These are phyloP conservation scores for Cladosporium sp. DNA, from an alignment of 2,329 filamentous ascomycete genomes.

Conservation along the genomic window DNA sequence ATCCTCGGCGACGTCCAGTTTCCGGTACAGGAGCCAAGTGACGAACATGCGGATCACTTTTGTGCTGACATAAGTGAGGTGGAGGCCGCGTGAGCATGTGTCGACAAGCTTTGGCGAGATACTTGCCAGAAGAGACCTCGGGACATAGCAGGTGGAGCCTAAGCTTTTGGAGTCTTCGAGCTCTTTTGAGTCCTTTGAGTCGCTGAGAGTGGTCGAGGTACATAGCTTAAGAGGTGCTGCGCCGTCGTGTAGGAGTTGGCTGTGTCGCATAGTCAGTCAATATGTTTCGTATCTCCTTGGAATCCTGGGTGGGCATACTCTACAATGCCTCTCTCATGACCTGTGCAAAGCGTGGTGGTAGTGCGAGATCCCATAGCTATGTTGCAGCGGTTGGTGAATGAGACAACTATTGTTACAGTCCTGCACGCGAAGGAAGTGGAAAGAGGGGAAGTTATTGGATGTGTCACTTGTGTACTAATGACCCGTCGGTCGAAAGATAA, in stretches of 20 bases:
- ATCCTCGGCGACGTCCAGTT: neutral
- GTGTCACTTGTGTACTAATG: too few species aligned
- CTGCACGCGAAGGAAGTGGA: too few species aligned
- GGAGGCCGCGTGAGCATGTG: neutral
- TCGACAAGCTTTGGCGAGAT: neutral
- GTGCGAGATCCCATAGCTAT: too few species aligned
- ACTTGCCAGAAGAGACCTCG: neutral
- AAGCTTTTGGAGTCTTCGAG: neutral
- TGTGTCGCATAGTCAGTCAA: neutral
- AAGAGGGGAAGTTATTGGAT: too few species aligned
- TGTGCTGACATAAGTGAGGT: neutral
- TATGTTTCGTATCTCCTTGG: neutral
- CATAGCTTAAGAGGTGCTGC: neutral
- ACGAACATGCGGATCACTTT: neutral
- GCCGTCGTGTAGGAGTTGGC: neutral
- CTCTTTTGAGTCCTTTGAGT: neutral
- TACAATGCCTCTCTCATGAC: neutral
- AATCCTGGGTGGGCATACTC: neutral
- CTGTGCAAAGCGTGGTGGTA: neutral
- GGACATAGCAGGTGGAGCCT: neutral
- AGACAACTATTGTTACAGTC: too few species aligned
- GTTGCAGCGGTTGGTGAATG: too few species aligned
- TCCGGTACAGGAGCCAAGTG: neutral
- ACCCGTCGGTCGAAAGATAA: too few species aligned
- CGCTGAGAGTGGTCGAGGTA: neutral